Evolutionary conservation across 805 yeast genomes (phyloP).

Genomic region (Yarrowia keelungensis): DNA sequence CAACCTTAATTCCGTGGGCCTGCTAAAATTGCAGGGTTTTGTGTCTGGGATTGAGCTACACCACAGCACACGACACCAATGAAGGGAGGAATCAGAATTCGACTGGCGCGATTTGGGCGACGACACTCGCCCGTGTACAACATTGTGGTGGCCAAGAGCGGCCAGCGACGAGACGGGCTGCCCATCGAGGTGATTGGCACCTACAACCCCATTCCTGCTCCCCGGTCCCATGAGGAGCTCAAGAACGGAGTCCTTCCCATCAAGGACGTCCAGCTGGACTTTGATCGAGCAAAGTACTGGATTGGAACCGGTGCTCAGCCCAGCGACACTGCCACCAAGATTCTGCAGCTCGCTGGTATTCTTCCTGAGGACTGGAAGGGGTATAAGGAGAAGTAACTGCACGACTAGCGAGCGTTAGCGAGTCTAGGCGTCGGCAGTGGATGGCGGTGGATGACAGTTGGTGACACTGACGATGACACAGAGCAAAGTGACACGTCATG

Average conservation of each 20-base stretch:
- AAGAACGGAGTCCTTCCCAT: slow-evolving; percentile 63
- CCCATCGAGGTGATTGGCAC: slow-evolving; percentile 97
- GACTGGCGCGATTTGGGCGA: slow-evolving; percentile 93
- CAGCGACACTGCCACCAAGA: slow-evolving; percentile 74
- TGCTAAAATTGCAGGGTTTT: not conserved
- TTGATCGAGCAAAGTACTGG: slow-evolving; percentile 93
- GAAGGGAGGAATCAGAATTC: slow-evolving; percentile 81
- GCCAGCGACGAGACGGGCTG: slow-evolving; percentile 65
- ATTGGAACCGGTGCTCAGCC: slow-evolving; percentile 97
- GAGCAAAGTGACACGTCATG: too few species aligned
- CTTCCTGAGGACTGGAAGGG: slow-evolving; percentile 56
- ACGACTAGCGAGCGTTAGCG: too few species aligned
- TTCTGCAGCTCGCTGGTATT: slow-evolving; percentile 74
- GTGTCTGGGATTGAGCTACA: not conserved
- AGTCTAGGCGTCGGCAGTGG: too few species aligned
- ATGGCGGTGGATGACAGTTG: too few species aligned
- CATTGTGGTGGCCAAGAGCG: slow-evolving; percentile 82
- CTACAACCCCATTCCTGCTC: slow-evolving; percentile 81
- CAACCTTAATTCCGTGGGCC: not conserved
- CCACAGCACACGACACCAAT: slow-evolving; percentile 41
- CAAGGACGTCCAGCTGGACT: slow-evolving; percentile 84
- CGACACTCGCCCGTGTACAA: slow-evolving; percentile 86
- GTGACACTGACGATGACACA: too few species aligned
- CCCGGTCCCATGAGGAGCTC: slow-evolving; percentile 67
- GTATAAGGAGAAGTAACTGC: too few species aligned